Percentiles rank a stretch among this genome's conserved stretches.
Evolutionary conservation across 2,329 filamentous ascomycete genomes (phyloP).

Genomic region (Cryoendolithus antarcticus): DNA sequence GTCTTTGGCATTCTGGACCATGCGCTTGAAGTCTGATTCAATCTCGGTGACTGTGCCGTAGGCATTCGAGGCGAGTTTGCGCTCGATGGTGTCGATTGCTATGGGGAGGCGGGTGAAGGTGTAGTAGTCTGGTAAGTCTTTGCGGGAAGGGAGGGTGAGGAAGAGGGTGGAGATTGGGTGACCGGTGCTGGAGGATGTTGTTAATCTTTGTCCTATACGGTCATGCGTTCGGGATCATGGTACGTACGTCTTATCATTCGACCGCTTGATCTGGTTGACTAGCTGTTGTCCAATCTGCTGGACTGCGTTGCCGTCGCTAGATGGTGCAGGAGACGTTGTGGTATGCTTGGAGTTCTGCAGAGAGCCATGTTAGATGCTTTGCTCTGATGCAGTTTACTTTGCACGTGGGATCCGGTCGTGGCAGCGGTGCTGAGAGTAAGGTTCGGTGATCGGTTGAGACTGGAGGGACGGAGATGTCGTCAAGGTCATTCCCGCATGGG

Average conservation of each 20-base stretch:
- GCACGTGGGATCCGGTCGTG: conserved; percentile 3
- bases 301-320: conserved; percentile 16
- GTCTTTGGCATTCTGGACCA: conserved; percentile 78
- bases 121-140: conserved; percentile 60
- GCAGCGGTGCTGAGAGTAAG: conserved; percentile 8
- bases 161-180: conserved; percentile 65
- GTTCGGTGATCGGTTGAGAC: conserved; percentile 9
- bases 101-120: conserved; percentile 64
- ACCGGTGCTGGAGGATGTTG: conserved; percentile 36
- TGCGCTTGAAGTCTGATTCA: conserved; percentile 76
- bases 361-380: conserved; percentile 8
- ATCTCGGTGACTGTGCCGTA: conserved; percentile 62
- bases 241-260: conserved; percentile 65
- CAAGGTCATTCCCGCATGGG: conserved; percentile 12
- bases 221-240: neutral
- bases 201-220: conserved; percentile 4
- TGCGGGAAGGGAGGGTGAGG: conserved; percentile 47
- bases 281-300: conserved; percentile 55
- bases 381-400: conserved; percentile 1
- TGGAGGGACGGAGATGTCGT: conserved; percentile 14
- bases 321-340: conserved; percentile 8
- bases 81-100: conserved; percentile 63
- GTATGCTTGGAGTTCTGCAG: conserved; percentile 19
- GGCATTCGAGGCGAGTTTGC: conserved; percentile 54
- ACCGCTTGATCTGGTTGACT: conserved; percentile 60